Evolutionary conservation across 805 yeast genomes (phyloP), one percentile per base, ranked within the genome.

Genomic region (Candida sphagnicola): DNA sequence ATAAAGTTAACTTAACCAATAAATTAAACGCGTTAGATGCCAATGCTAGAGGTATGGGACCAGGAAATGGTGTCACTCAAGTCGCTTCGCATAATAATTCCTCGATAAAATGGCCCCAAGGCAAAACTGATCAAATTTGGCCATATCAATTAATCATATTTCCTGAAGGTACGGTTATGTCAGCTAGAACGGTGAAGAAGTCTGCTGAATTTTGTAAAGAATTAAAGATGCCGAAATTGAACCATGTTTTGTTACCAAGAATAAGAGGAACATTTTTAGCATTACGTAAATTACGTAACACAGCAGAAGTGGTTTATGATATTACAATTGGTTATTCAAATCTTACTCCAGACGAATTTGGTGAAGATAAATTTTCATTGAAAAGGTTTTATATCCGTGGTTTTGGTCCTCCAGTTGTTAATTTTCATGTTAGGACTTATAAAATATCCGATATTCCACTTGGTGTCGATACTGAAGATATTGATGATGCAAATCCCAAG

Each of bases 91-190:
- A 70, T 47, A 56, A 52, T 37, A 44, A 44, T 14, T 38, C 48
- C 21, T 34, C 40, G 14, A 40, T 24, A 14, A 40, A 45, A 30
- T 65, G 72, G 72, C 71, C 72, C 10, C 35, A 46, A 30, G 61
- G 66, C 2, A 35, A 37, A 8, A 34, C 44, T 10, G 38, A 31
- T 3, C 45, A 41, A 41, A 43, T 56, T 2, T 65, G 61, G 57
- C 71, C 71, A 4, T 80, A 82, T 45, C 79, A 83, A 71, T 58
- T 93, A 33, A 62, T 90, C 16, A 59, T 93, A 18, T 93, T 84
- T 62, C 99, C 99, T 1, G 99, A 93, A 59, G 99, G 99, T 4
- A 93, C 99, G 0, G 93, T 88, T 42, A 63, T 85, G 39, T 80
- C 93, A 28, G 70, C 69, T 4, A 73, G 77, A 43, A 87, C 96